phyloP scores from a whole-genome alignment of 371 early-diverging fungal genomes.

The Mortierella sp. region DNA sequence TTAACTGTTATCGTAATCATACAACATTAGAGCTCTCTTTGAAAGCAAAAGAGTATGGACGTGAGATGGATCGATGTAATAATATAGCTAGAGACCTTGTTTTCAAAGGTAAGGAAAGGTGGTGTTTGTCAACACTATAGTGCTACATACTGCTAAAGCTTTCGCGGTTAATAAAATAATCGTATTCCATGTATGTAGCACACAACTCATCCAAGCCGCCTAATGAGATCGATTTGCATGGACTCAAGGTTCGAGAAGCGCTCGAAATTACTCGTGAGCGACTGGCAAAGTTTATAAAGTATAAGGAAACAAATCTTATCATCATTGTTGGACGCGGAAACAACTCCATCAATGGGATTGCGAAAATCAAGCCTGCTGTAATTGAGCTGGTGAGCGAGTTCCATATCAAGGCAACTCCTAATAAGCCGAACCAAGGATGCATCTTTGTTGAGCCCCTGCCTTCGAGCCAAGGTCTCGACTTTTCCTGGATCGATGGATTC shows the following conservation, averaged over 20 bases:
- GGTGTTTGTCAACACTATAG: neutral
- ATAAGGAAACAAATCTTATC: constrained; percentile 58
- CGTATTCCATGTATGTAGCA: constrained; percentile 27
- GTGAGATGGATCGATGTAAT: constrained; percentile 67
- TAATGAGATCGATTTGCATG: constrained; percentile 72
- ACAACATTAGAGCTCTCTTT: constrained; percentile 61
- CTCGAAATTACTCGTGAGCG: constrained; percentile 65
- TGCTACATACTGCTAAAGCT: neutral
- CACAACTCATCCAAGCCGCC: constrained; percentile 63
- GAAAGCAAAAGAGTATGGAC: constrained; percentile 65
- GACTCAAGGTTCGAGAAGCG: constrained; percentile 71
- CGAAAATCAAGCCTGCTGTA: constrained; percentile 75
- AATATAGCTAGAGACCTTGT: constrained; percentile 65
- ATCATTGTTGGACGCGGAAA: constrained; percentile 77
- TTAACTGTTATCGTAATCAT: neutral
- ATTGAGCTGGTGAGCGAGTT: constrained; percentile 66
- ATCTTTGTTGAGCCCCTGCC: constrained; percentile 62
- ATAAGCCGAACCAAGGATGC: constrained; percentile 74
- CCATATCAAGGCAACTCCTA: constrained; percentile 65
- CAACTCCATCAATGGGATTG: constrained; percentile 68
- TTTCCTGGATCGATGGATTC: constrained; percentile 43
- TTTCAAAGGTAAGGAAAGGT: constrained; percentile 59
- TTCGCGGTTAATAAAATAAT: neutral
- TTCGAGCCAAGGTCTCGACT: constrained; percentile 14
- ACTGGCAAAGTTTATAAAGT: constrained; percentile 60